Conservation (phyloP, 495 filamentous ascomycete species). For the Lepraria neglecta region DNA sequence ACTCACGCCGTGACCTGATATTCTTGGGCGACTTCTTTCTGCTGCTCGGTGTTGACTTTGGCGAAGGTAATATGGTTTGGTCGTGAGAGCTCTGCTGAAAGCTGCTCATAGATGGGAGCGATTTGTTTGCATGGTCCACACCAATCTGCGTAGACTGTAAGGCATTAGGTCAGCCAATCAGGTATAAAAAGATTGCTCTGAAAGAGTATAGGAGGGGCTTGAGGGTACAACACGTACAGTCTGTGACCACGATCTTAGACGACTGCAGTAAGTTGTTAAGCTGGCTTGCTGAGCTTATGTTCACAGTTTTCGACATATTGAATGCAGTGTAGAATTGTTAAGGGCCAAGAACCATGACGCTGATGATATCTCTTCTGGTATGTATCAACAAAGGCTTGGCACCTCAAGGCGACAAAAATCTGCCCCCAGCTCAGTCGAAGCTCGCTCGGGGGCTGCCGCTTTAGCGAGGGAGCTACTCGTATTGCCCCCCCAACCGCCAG, state of each 20-base stretch:
- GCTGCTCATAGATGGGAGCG: slow-evolving; percentile 75
- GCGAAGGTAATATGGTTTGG: slow-evolving; percentile 72
- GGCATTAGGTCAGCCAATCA: slow-evolving; percentile 4
- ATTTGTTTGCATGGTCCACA: slow-evolving; percentile 80
- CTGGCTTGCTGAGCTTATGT: slow-evolving; percentile 65
- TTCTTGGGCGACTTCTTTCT: slow-evolving; percentile 62
- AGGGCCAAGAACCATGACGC: too few species aligned
- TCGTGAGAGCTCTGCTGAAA: slow-evolving; percentile 64
- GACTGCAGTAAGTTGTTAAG: slow-evolving; percentile 60
- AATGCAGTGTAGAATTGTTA: too few species aligned
- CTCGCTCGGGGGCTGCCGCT: too few species aligned
- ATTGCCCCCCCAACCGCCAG: too few species aligned
- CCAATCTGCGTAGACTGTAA: slow-evolving; percentile 79
- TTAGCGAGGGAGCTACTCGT: too few species aligned
- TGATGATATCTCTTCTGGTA: neutral
- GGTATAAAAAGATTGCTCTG: slow-evolving; percentile 49
- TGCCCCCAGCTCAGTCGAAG: too few species aligned
- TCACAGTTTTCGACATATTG: slow-evolving; percentile 57
- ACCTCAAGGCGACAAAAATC: too few species aligned
- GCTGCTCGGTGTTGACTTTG: slow-evolving; percentile 77
- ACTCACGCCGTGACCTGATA: slow-evolving; percentile 69
- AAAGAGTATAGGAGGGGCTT: slow-evolving; percentile 19
- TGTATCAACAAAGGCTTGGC: too few species aligned
- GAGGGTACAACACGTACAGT: slow-evolving; percentile 57
- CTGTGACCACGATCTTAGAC: slow-evolving; percentile 69